phyloP scores from a whole-genome alignment of 345 rosid genomes.

The Eucalyptus cloeziana region DNA sequence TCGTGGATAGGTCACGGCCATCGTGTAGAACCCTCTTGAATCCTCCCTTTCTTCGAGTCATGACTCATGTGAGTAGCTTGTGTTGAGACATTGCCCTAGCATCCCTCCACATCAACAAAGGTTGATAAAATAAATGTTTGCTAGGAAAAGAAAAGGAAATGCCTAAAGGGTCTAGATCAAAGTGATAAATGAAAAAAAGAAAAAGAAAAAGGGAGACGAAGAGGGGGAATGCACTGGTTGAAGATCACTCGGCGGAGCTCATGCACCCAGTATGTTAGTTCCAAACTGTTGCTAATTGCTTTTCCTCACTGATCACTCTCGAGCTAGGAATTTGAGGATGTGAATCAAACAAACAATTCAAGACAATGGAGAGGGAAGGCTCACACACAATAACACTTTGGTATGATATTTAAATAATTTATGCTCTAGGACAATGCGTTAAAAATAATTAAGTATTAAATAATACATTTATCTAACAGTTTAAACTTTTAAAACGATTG shows the following conservation, averaged over 20 bases:
- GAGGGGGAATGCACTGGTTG: neutral
- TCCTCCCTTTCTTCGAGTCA: no score
- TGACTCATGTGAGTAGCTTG: neutral
- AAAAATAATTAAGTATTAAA: no score
- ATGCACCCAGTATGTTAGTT: neutral
- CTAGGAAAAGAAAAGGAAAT: neutral
- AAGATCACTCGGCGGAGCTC: neutral
- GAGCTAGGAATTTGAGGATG: neutral
- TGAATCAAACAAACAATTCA: neutral
- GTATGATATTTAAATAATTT: no score
- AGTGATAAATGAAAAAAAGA: neutral
- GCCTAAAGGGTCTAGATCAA: neutral
- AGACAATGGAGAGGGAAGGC: neutral
- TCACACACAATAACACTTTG: conserved; percentile 1
- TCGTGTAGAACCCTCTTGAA: no score
- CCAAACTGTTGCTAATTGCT: neutral
- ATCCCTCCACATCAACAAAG: neutral
- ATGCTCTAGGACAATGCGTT: no score
- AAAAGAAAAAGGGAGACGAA: neutral
- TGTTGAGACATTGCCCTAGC: neutral
- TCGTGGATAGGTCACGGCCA: no score
- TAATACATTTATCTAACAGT: neutral
- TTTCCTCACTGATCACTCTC: neutral
- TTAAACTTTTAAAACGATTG: no score
- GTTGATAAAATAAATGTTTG: neutral